These are phyloP conservation scores for Oryza officinalis DNA, from an alignment of 176 grass and related monocot species.

Conservation along the genomic window DNA sequence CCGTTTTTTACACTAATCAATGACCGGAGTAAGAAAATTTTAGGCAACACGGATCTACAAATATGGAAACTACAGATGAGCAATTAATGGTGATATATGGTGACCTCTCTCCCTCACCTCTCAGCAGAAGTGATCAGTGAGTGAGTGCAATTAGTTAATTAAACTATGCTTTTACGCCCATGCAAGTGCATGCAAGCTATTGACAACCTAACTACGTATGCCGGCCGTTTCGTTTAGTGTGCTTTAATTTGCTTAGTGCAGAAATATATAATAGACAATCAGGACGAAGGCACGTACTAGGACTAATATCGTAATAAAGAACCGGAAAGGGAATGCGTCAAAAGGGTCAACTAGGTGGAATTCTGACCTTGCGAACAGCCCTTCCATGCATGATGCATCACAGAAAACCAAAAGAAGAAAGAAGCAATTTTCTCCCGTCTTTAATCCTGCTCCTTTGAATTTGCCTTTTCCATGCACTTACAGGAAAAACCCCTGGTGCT, in stretches of 20 bases:
- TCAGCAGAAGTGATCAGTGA: neutral
- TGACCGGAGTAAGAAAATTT: too few species aligned
- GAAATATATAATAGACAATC: neutral
- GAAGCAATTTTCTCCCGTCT: slow-evolving; percentile 14
- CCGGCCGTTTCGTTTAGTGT: neutral
- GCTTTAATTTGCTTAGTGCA: slow-evolving; percentile 36
- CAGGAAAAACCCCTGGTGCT: neutral
- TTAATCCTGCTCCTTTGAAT: slow-evolving; percentile 41
- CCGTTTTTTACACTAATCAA: too few species aligned
- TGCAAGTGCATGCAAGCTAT: neutral
- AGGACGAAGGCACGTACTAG: neutral
- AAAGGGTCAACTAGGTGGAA: slow-evolving; percentile 73
- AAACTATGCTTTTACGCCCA: neutral
- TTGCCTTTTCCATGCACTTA: neutral
- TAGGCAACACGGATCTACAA: too few species aligned
- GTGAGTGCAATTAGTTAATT: neutral
- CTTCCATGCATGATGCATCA: too few species aligned
- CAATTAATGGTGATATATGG: too few species aligned
- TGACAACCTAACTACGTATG: slow-evolving; percentile 15
- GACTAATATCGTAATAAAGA: slow-evolving; percentile 18
- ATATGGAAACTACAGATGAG: neutral
- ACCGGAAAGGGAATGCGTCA: slow-evolving; percentile 36
- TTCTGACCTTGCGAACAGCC: slow-evolving; percentile 59
- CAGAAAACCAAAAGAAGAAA: slow-evolving; percentile 46
- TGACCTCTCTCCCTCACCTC: neutral